A percentile compares a stretch with the other conserved stretches of the same genome.
Evolutionary conservation across 106 monocot species (phyloP).

Genomic region (Chionographis japonica): DNA sequence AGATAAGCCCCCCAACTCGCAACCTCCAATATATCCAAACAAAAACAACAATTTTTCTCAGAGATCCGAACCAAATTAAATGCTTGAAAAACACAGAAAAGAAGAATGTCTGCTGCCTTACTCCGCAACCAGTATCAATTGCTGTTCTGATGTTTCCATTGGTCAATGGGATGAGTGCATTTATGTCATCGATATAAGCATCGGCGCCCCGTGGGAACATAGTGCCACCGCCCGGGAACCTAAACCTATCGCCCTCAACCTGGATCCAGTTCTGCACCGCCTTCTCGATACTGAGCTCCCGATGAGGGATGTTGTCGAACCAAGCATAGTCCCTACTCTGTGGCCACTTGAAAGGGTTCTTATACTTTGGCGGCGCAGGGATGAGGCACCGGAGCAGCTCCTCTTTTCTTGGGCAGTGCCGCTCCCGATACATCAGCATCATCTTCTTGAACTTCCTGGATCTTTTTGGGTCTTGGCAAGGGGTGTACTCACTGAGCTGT

Average conservation of each 20-base stretch:
- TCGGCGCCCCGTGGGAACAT: slow-evolving; percentile 48
- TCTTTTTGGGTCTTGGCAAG: slow-evolving; percentile 48
- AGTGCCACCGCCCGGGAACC: slow-evolving; percentile 49
- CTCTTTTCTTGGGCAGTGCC: slow-evolving; percentile 42
- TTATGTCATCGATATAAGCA: slow-evolving; percentile 40
- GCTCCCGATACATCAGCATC: slow-evolving; percentile 36
- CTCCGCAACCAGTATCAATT: slow-evolving; percentile 59
- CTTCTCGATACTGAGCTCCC: slow-evolving; percentile 54
- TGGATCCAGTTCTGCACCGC: slow-evolving; percentile 54
- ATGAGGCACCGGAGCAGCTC: slow-evolving; percentile 47
- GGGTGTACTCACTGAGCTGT: slow-evolving; percentile 51
- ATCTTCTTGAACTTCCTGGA: slow-evolving; percentile 26
- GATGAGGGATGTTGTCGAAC: slow-evolving; percentile 56
- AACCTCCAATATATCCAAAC: slow-evolving; percentile 21
- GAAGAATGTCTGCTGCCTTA: slow-evolving; percentile 7
- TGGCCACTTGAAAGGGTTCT: slow-evolving; percentile 59
- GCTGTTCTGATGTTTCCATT: slow-evolving; percentile 43
- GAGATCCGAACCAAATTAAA: background rate
- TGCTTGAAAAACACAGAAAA: background rate
- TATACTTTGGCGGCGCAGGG: slow-evolving; percentile 44
- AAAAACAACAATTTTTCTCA: background rate
- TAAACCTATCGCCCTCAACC: slow-evolving; percentile 37
- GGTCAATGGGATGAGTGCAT: slow-evolving; percentile 30
- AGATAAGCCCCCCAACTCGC: slow-evolving; percentile 54
- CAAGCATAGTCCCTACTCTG: slow-evolving; percentile 42